These are phyloP conservation scores for Penicillium simplicissimum DNA, from an alignment of 495 filamentous ascomycete genomes.

Conservation along the genomic window DNA sequence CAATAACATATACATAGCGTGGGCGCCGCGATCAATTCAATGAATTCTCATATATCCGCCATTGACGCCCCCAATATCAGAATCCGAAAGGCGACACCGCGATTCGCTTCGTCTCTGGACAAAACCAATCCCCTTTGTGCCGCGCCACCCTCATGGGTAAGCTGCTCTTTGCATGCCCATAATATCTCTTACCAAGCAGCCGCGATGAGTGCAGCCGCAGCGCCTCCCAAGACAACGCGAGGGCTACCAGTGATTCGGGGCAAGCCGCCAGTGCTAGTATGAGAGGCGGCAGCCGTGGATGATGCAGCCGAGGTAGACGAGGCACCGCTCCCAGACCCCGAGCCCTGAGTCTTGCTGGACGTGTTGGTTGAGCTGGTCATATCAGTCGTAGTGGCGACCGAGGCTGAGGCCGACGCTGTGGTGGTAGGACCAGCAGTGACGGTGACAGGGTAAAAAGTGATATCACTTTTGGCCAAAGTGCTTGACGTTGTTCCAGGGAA, in stretches of 20 bases:
- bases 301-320: background rate
- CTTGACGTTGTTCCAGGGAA: conserved; percentile 23
- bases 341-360: background rate
- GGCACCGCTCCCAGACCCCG: background rate
- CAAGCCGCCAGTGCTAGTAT: conserved; percentile 20
- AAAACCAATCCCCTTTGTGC: background rate
- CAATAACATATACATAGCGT: no score
- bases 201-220: conserved; percentile 16
- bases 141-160: background rate
- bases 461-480: conserved; percentile 17
- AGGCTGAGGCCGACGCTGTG: background rate
- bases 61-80: no score
- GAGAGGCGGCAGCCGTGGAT: background rate
- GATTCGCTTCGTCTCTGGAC: no score
- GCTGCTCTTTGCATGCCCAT: background rate
- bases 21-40: no score
- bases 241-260: conserved; percentile 14
- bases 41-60: no score
- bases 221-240: conserved; percentile 13
- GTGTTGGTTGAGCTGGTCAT: background rate
- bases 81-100: no score
- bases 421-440: conserved; percentile 31
- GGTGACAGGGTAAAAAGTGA: conserved; percentile 33
- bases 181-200: conserved; percentile 9
- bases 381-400: conserved; percentile 4